Evolutionary conservation across 176 grass and related monocot genomes (phyloP), one percentile per base, ranked within the genome.

Genomic region (Oryza brachyantha): DNA sequence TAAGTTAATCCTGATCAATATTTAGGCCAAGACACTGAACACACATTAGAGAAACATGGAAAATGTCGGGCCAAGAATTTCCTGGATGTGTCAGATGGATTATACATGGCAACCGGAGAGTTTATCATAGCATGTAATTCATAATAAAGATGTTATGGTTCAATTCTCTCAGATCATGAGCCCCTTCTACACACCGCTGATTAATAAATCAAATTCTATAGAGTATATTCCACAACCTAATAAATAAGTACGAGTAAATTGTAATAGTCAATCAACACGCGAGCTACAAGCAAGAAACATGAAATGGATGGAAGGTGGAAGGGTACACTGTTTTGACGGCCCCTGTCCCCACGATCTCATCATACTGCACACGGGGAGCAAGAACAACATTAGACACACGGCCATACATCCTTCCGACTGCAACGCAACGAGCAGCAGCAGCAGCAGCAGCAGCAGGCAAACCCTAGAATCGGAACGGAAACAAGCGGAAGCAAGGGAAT

Each of bases 241-340:
- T 17, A 11, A 63, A 34, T n/a, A 3, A 14, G 5, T 32, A 9
- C 12, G 54, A 55, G 9, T 71, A n/a, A n/a, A n/a, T n/a, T n/a
- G n/a, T n/a, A n/a, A n/a, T n/a, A n/a, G n/a, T 9, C 10, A 36
- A 61, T 81, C 64, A 36, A 36, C 5, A 36, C 4, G 1, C 31
- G 31, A 4, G 31, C 31, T 1, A 36, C 5, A 36, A 36, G 35
- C 35, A 36, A 68, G 61, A 11, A 69, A 81, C 24, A 78, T 34
- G 59, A 65, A 28, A 58, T 17, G 57, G 79, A 82, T 77, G 13
- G 19, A 82, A 84, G 77, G 66, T 77, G 13, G 19, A 82, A 84
- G 77, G 66, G 69, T 87, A 87, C 85, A 91, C 89, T 57, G 54
- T 91, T 68, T 87, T 84, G 50, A 87, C 64, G 36, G 81, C 67